A percentile compares a stretch with the other conserved stretches of the same genome.
These are phyloP conservation scores for Castanea mollissima DNA, from an alignment of 306 rosid genomes.

Conservation along the genomic window DNA sequence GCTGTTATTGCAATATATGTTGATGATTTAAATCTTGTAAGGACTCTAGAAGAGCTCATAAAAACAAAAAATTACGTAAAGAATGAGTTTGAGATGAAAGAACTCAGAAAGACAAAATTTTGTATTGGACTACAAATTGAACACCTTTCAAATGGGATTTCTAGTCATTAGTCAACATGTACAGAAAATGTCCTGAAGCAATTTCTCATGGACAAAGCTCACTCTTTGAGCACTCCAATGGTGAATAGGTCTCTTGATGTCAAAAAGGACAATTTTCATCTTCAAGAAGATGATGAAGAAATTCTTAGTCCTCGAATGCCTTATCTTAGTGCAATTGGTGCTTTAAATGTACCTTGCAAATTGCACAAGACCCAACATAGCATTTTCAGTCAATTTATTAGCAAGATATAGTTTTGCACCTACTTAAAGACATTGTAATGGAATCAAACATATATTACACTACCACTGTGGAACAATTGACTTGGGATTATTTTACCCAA, in stretches of 20 bases:
- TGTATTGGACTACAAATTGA: neutral
- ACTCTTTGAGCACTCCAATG: neutral
- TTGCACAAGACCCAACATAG: neutral
- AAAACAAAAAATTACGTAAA: too few relatives aligned
- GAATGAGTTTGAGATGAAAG: too few relatives aligned
- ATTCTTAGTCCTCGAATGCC: neutral
- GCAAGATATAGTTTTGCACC: neutral
- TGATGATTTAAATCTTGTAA: neutral
- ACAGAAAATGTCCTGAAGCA: neutral
- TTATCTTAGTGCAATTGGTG: constrained; percentile 5
- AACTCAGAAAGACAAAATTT: too few relatives aligned
- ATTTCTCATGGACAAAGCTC: neutral
- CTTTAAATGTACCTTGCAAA: neutral
- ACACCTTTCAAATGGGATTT: neutral
- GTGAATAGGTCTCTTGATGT: neutral
- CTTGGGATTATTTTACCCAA: neutral
- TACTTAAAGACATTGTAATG: neutral
- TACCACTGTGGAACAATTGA: neutral
- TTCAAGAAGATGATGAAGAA: neutral
- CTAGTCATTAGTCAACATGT: neutral
- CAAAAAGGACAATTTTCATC: neutral
- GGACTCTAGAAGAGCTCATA: neutral
- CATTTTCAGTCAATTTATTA: neutral
- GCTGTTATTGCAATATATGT: neutral
- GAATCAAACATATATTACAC: neutral